phyloP scores from a whole-genome alignment of 805 yeast genomes.

The Teunomyces tritomae region DNA sequence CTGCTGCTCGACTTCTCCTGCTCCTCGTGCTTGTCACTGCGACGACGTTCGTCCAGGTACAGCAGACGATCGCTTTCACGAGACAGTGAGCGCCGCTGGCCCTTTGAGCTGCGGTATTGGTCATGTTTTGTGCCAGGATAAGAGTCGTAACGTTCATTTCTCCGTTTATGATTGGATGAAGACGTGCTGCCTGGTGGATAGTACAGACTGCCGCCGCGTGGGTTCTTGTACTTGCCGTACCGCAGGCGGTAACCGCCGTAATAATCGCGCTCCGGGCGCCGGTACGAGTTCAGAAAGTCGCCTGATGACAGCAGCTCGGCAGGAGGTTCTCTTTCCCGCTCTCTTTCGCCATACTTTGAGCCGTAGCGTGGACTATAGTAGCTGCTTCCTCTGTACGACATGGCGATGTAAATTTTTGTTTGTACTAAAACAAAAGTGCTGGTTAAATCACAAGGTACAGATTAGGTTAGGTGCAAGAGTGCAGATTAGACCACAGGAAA shows the following conservation, averaged over 20 bases:
- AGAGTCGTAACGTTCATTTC: constrained; percentile 20
- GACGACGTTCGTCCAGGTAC: not conserved
- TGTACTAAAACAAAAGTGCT: too few species aligned
- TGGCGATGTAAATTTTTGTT: not conserved
- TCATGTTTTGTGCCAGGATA: constrained; percentile 14
- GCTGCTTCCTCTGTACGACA: constrained; percentile 15
- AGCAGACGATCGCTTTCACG: not conserved
- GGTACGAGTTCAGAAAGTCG: not conserved
- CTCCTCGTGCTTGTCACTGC: constrained; percentile 1
- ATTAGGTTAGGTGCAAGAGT: too few species aligned
- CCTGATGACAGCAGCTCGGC: not conserved
- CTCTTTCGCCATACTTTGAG: constrained; percentile 5
- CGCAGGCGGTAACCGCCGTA: constrained; percentile 13
- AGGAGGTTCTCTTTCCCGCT: not conserved
- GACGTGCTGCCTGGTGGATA: not conserved
- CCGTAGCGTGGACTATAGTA: constrained; percentile 14
- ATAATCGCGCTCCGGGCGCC: constrained; percentile 12
- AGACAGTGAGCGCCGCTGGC: not conserved
- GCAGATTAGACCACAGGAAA: too few species aligned
- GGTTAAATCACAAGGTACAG: too few species aligned
- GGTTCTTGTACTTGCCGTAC: constrained; percentile 11
- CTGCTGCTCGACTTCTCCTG: constrained; percentile 9
- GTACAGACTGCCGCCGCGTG: constrained; percentile 1
- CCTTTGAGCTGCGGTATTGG: not conserved
- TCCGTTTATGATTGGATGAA: constrained; percentile 10